Evolutionary conservation across 768 basidiomycete species (phyloP).

Genomic region (Russula dissimulans): DNA sequence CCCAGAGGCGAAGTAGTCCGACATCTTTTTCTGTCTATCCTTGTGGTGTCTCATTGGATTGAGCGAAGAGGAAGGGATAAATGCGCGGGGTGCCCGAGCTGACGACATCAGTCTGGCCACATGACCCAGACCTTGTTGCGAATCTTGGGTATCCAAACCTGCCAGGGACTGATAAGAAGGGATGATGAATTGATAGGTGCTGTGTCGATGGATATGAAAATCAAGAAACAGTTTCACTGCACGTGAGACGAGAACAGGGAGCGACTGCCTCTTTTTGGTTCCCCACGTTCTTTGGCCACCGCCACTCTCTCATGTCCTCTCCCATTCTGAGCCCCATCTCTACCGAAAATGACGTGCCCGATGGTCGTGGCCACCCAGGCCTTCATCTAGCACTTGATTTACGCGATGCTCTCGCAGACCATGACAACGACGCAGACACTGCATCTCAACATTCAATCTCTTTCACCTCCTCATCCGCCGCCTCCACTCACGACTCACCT

Average conservation of each 20-base stretch:
- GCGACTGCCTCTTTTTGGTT: not conserved
- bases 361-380: not conserved
- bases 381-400: conserved; percentile 7
- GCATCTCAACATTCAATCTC: conserved; percentile 74
- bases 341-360: conserved; percentile 12
- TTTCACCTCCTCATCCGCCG: conserved; percentile 49
- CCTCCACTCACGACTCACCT: conserved; percentile 40
- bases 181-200: not conserved
- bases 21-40: conserved; percentile 4
- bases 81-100: not conserved
- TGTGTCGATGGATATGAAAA: not conserved
- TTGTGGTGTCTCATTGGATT: not conserved
- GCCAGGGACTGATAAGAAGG: not conserved
- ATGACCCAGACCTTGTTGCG: not conserved
- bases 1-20: not conserved
- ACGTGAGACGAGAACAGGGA: not conserved
- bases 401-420: conserved; percentile 24
- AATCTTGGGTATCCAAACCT: not conserved
- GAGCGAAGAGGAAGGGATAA: not conserved
- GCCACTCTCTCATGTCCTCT: not conserved
- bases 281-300: too few species aligned
- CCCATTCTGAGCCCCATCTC: not conserved
- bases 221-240: too few species aligned
- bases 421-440: conserved; percentile 59
- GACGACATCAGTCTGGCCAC: conserved; percentile 8